Evolutionary conservation across 805 yeast species (phyloP), one percentile per base, ranked within the genome.

Genomic region (Hemisphaericaspora nanyangensis): DNA sequence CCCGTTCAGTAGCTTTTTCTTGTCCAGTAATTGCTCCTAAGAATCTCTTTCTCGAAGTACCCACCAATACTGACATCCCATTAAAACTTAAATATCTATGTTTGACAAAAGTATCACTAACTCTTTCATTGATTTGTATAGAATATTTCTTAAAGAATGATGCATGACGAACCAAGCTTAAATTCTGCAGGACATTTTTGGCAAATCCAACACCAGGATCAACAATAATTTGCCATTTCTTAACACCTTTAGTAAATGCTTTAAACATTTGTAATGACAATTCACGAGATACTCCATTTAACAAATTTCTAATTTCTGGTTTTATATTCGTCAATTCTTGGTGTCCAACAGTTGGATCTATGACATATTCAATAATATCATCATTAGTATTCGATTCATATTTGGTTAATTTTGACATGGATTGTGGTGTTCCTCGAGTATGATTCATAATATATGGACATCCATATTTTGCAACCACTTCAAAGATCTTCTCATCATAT

Each of bases 171-270:
- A 93, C 70, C 1, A 88, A 50, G 17, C 72, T 71, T 24, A 90
- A 48, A 57, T 90, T 91, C 53, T 90, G 95, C 6, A 56, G 48
- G n/a, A 73, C 50, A 38, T 72, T 74, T 58, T 93, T 93, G n/a
- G 98, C 97, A 61, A 93, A 93, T 2, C 99, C 99, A 30, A 93
- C 63, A 2, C 99, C 99, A 0, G 99, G 99, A 56, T 93, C 99
- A 4, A 89, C 53, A 13, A 93, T 79, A 3, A 93, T 66, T 61
- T 93, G 98, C 96, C 96, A 93, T 59, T 91, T 79, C 42, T 72
- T 69, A 1, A 91, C 78, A 4, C 96, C 96, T 0, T 58, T 63
- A 1, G 49, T 51, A 31, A 76, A 61, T 10, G 95, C 95, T 39
- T 64, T 69, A 0, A 58, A 48, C 20, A 88, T 70, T 39, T 78